These are phyloP conservation scores for Epichloe scottii DNA, from an alignment of 2,329 filamentous ascomycete species.

Conservation along the genomic window DNA sequence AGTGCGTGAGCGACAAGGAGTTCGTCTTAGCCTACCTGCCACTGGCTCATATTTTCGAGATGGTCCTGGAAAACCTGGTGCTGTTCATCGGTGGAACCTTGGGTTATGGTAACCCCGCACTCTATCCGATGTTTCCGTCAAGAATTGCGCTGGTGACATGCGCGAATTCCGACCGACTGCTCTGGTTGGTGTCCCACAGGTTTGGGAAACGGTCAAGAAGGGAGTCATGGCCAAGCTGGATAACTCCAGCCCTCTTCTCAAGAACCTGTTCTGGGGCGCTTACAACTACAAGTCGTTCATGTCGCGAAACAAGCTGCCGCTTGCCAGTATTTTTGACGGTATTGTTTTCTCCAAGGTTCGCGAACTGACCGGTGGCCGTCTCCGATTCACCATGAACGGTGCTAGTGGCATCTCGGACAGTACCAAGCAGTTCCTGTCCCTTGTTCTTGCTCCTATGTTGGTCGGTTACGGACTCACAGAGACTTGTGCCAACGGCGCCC, in stretches of 20 bases:
- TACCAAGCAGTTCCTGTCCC: constrained; percentile 81
- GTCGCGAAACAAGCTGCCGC: constrained; percentile 46
- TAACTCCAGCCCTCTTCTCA: constrained; percentile 54
- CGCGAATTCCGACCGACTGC: constrained; percentile 81
- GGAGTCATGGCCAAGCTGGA: constrained; percentile 75
- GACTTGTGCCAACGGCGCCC: constrained; percentile 71
- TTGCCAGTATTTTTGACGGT: constrained; percentile 59
- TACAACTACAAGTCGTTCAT: constrained; percentile 48
- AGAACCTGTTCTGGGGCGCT: constrained; percentile 64
- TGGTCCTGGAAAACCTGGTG: constrained; percentile 85
- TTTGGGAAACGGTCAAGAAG: constrained; percentile 97
- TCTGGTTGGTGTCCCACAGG: constrained; percentile 85
- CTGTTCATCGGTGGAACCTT: constrained; percentile 83
- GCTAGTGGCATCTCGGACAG: constrained; percentile 81
- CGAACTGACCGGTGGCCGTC: constrained; percentile 72
- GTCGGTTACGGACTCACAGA: constrained; percentile 90
- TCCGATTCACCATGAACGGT: constrained; percentile 88
- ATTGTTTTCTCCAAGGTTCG: constrained; percentile 89
- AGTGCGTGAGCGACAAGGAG: constrained; percentile 66
- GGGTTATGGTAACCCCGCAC: constrained; percentile 91
- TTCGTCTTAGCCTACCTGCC: constrained; percentile 82
- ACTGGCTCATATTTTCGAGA: constrained; percentile 91
- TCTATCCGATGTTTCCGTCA: constrained; percentile 71
- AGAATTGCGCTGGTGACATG: constrained; percentile 88
- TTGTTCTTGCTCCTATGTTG: constrained; percentile 90